Evolutionary conservation across 768 basidiomycete genomes (phyloP), one percentile per base, ranked within the genome.

Genomic region (Boletellus sp.): DNA sequence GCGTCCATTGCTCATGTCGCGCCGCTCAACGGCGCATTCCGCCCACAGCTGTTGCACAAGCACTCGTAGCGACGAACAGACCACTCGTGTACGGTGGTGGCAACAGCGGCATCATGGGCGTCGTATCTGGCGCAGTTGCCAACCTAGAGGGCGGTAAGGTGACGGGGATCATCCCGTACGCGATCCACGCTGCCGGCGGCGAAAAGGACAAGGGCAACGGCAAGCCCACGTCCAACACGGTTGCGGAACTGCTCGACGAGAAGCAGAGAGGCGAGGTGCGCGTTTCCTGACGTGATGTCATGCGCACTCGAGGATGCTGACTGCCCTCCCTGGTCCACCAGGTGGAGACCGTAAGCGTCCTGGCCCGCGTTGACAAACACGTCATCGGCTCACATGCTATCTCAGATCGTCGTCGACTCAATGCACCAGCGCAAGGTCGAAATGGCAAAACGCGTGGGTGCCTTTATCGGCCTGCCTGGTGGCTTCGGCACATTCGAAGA

Each of bases 401-500:
- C 17, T 24, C 43, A 87, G 81, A 73, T 91, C 46, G 65, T 92
- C 7, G 89, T 91, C 2, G 72, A 80, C 51, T 86, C 86, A 0
- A 93, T 92, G 88, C 89, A 90, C 54, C 84, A 94, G 59, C 83
- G 94, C 13, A 97, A 97, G 63, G 76, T 87, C 9, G 83, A 88
- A 64, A 96, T 98, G 94, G 93, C 94, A 0, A 79, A 79, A 55
- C 74, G 87, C 9, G 81, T 80, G 0, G 76, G 78, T 16, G 94
- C 84, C 0, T 99, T 99, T 59, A 72, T 97, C 41, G 90, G 84
- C 11, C 72, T 99, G 17, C 94, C 95, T 1, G 95, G 95, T 17
- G 95, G 95, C 0, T 96, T 83, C 62, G 95, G 95, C 10, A 97
- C 94, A 0, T 90, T 92, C 55, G 96, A 99, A 70, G 95, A 97